A percentile compares a stretch with the other conserved stretches of the same genome.
These are phyloP conservation scores for Sporisorium exsertum DNA, from an alignment of 1,284 basidiomycete species.

Conservation along the genomic window DNA sequence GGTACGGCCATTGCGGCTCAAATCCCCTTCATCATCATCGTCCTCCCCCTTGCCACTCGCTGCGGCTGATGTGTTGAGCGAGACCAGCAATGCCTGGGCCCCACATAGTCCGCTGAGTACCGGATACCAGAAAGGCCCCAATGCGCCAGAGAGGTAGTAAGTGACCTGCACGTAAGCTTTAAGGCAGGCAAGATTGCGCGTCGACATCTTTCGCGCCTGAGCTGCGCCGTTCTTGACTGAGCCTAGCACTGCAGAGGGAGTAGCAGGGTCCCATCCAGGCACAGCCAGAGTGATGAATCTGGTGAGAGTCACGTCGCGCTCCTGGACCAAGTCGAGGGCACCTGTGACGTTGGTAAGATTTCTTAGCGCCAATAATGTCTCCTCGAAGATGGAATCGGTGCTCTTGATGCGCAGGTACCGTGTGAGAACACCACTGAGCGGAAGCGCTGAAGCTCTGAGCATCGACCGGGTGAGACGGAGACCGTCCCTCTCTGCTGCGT, in stretches of 20 bases:
- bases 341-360: conserved; percentile 88
- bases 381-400: conserved; percentile 86
- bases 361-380: conserved; percentile 83
- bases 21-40: conserved; percentile 13
- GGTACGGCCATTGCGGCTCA: conserved; percentile 19
- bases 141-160: conserved; percentile 82
- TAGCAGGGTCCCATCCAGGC: conserved; percentile 35
- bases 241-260: conserved; percentile 9
- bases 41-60: neutral
- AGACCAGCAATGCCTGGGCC: conserved; percentile 43
- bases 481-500: conserved; percentile 66
- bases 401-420: conserved; percentile 89
- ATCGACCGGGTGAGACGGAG: conserved; percentile 79
- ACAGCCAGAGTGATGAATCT: conserved; percentile 88
- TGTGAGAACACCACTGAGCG: conserved; percentile 85
- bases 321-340: conserved; percentile 83
- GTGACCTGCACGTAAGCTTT: conserved; percentile 84
- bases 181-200: conserved; percentile 89
- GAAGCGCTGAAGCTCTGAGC: conserved; percentile 88
- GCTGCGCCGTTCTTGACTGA: conserved; percentile 8
- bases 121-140: conserved; percentile 89
- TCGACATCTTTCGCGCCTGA: conserved; percentile 75
- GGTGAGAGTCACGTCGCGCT: conserved; percentile 91
- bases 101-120: conserved; percentile 76
- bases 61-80: conserved; percentile 12